These are phyloP conservation scores for Penstemon newberryi DNA, from an alignment of 257 asterid genomes.

Conservation along the genomic window DNA sequence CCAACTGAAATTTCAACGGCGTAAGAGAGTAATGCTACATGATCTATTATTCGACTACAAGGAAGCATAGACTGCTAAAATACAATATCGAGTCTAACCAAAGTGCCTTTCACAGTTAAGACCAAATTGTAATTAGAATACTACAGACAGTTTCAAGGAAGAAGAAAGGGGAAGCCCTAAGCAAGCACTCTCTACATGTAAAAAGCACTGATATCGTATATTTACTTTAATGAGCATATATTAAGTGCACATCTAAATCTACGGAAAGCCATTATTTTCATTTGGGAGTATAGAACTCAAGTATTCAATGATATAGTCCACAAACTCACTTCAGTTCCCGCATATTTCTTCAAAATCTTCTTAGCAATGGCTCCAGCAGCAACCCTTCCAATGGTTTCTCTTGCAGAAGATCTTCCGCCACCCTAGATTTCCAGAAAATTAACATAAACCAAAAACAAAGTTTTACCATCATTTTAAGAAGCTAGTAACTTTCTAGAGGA, in stretches of 20 bases:
- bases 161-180: not conserved
- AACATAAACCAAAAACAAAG: conserved; percentile 22
- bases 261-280: conserved; percentile 20
- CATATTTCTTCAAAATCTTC: conserved; percentile 73
- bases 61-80: not conserved
- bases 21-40: not conserved
- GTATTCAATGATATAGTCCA: conserved; percentile 10
- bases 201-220: not conserved
- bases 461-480: not conserved
- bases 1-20: conserved; percentile 16
- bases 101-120: conserved; percentile 16
- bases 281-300: conserved; percentile 4
- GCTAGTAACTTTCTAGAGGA: not conserved
- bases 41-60: not conserved
- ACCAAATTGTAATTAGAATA: not conserved
- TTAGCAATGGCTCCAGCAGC: conserved; percentile 98
- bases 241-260: conserved; percentile 8
- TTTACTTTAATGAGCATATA: not conserved
- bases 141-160: not conserved
- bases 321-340: conserved; percentile 75
- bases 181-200: not conserved
- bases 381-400: conserved; percentile 99
- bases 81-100: conserved; percentile 17
- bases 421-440: conserved; percentile 56
- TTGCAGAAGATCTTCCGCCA: conserved; percentile 98